A percentile compares a stretch with the other conserved stretches of the same genome.
These are phyloP conservation scores for Cercospora beticola DNA, from an alignment of 2,329 filamentous ascomycete species.

Conservation along the genomic window DNA sequence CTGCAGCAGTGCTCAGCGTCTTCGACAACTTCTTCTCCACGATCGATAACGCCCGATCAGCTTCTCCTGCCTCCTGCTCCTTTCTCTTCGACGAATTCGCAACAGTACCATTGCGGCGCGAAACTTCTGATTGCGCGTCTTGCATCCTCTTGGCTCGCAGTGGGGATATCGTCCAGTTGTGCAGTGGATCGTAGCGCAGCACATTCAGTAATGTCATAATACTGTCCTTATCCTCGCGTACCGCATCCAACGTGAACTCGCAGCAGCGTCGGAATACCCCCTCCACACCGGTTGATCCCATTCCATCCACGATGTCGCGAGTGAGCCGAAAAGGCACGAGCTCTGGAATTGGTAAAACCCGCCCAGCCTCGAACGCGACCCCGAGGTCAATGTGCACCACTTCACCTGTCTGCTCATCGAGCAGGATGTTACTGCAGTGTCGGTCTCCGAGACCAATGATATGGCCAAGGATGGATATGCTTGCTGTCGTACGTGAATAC, in stretches of 20 bases:
- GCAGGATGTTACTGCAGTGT: slow-evolving; percentile 93
- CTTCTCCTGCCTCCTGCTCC: slow-evolving; percentile 69
- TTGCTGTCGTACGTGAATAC: slow-evolving; percentile 89
- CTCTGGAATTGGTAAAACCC: slow-evolving; percentile 92
- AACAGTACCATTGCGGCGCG: slow-evolving; percentile 21
- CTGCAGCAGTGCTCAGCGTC: slow-evolving; percentile 88
- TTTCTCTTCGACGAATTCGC: slow-evolving; percentile 31
- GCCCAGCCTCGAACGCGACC: slow-evolving; percentile 93
- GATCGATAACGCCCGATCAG: slow-evolving; percentile 85
- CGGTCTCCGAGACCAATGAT: slow-evolving; percentile 90
- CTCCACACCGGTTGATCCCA: slow-evolving; percentile 93
- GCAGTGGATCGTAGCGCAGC: slow-evolving; percentile 93
- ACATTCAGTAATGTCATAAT: slow-evolving; percentile 99
- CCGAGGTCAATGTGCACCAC: slow-evolving; percentile 96
- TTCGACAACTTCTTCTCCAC: slow-evolving; percentile 96
- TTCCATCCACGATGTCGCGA: slow-evolving; percentile 91
- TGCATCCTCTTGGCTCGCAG: slow-evolving; percentile 66
- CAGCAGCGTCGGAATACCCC: slow-evolving; percentile 97
- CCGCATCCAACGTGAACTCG: slow-evolving; percentile 91
- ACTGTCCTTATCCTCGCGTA: slow-evolving; percentile 91
- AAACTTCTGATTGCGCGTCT: slow-evolving; percentile 54
- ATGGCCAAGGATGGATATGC: slow-evolving; percentile 87
- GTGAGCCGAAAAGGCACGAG: slow-evolving; percentile 94
- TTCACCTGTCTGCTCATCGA: slow-evolving; percentile 86
- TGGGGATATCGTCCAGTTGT: slow-evolving; percentile 88